Evolutionary conservation across 495 filamentous ascomycete genomes (phyloP).

Genomic region (Lasiosphaeriaceae sp.): DNA sequence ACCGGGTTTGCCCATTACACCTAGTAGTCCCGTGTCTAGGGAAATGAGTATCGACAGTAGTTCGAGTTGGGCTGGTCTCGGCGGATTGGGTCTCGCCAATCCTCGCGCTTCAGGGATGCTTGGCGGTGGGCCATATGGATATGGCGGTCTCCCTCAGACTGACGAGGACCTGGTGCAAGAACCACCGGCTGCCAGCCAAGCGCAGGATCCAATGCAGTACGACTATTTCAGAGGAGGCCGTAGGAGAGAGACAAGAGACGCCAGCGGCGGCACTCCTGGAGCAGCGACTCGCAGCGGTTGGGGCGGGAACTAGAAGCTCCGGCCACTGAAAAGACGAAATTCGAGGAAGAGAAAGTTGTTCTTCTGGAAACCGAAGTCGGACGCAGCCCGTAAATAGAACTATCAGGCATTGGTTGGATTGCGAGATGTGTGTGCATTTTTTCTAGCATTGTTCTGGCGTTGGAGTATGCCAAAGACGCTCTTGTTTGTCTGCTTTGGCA

Average conservation of each 20-base stretch:
- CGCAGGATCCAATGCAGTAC: conserved; percentile 28
- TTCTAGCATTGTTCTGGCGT: neutral
- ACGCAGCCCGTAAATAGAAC: neutral
- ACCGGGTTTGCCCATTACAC: conserved; percentile 20
- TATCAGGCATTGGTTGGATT: neutral
- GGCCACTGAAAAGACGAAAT: neutral
- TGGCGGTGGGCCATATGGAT: conserved; percentile 50
- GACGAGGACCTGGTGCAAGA: conserved; percentile 34
- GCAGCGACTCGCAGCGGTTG: conserved; percentile 18
- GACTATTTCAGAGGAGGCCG: conserved; percentile 32
- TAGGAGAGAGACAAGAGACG: conserved; percentile 8
- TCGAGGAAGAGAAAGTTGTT: neutral
- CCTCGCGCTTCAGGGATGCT: conserved; percentile 38
- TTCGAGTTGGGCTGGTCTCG: conserved; percentile 4
- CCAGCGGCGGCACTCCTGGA: conserved; percentile 10
- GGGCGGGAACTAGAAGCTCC: conserved; percentile 24
- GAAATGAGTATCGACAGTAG: conserved; percentile 32
- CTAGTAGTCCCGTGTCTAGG: conserved; percentile 18
- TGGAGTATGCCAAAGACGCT: neutral
- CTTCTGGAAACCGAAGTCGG: conserved; percentile 6
- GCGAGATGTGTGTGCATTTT: neutral
- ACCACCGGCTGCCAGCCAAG: conserved; percentile 14
- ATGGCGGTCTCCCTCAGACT: conserved; percentile 47
- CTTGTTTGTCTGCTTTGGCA: neutral
- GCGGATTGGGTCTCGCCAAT: conserved; percentile 14